Percentiles rank a stretch among this genome's conserved stretches.
These are phyloP conservation scores for Cucurbitaria berberidis DNA, from an alignment of 2,329 filamentous ascomycete genomes.

Conservation along the genomic window DNA sequence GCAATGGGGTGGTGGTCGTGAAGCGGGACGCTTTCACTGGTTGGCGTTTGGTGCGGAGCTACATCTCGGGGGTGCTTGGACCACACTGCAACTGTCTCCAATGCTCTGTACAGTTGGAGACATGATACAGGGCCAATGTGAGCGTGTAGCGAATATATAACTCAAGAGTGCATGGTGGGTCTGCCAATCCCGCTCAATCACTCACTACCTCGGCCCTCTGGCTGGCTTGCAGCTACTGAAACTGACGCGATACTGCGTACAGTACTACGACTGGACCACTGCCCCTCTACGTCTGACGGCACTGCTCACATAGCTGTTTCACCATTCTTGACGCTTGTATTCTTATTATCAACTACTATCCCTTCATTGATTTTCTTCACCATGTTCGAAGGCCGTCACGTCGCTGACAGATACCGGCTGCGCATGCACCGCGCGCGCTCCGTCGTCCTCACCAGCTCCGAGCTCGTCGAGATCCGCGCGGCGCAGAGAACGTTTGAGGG, in stretches of 20 bases:
- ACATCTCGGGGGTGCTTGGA: constrained; percentile 16
- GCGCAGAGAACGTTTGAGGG: constrained; percentile 97
- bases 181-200: no score
- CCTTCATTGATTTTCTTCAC: not conserved
- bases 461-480: constrained; percentile 92
- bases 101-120: no score
- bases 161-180: not conserved
- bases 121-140: no score
- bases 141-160: no score
- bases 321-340: not conserved
- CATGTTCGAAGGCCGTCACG: constrained; percentile 57
- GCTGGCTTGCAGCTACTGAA: no score
- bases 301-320: not conserved
- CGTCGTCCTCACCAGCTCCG: constrained; percentile 78
- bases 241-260: constrained; percentile 1
- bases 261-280: not conserved
- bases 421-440: constrained; percentile 84
- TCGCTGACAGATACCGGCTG: constrained; percentile 76
- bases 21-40: not conserved
- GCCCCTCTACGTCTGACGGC: constrained; percentile 17
- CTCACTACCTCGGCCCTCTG: not conserved
- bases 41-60: constrained; percentile 6
- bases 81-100: constrained; percentile 1
- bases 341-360: not conserved
- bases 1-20: not conserved